Evolutionary conservation across 1,284 basidiomycete genomes (phyloP), one percentile per base, ranked within the genome.

Genomic region (Rhodotorula sp.): DNA sequence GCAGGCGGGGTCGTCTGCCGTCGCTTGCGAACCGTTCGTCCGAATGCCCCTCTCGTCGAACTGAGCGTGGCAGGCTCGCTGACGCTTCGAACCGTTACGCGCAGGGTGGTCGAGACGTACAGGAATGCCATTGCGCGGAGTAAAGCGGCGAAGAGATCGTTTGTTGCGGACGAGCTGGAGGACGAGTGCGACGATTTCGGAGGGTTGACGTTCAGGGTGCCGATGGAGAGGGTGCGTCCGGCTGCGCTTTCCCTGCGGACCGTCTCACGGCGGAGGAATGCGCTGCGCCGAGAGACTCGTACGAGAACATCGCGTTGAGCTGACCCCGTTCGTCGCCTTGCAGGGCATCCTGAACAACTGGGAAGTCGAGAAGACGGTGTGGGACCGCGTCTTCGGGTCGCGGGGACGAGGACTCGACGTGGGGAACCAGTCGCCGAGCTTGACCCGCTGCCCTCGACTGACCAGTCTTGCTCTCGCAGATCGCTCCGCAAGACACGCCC

Each of bases 311-410:
- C 44, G 57, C 22, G 24, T 27, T 13, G 4, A 4, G 30, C 36
- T 60, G 32, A 47, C 24, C 34, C n/a, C 15, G 24, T 22, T 27
- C 17, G 44, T 48, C 27, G 22, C 13, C 24, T 13, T 30, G 29
- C 78, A 94, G 92, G 93, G 93, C 39, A 92, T 89, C 80, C 82
- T 94, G 22, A 88, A 90, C 44, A 91, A 94, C 76, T 95, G 93
- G 93, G 92, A 94, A 76, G 89, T 89, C 1, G 88, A 95, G 80
- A 94, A 94, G 81, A 88, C 89, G 20, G 84, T 95, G 22, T 94
- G 92, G 92, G 92, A 95, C 76, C 86, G 88, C 13, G 78, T 93
- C 34, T 91, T 94, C 79, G 90, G 88, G 10, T 82, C 85, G 2
- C 67, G 66, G 34, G 68, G 68, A 0, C 30, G 62, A 22, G 67